Base-by-base conservation (phyloP, 2,329 filamentous ascomycete genomes). In the Mollisia scopiformis region DNA sequence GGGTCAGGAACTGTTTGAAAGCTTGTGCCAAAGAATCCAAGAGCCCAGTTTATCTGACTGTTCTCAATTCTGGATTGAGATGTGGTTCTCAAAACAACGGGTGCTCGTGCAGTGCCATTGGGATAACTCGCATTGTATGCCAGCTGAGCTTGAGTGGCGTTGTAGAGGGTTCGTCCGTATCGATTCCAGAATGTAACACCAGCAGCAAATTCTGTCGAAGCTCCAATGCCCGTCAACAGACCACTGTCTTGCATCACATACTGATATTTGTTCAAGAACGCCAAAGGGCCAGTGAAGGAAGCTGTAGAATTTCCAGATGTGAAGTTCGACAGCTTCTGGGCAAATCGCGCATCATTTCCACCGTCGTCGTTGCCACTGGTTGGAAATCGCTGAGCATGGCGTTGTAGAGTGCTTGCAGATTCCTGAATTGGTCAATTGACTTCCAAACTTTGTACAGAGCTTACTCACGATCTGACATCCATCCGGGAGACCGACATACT, bases 331-430 rank as follows among this genome's bases (percentile, higher is more conserved):
- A 85, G 68, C 69, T 85, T 85, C 14, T 73, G 67, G 1, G 75
- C 79, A 62, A 86, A 85, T 13, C 72, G 67, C 47, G 76, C 75
- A 63, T 84, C 78, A 63, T 81, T 82, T 23, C 63, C 66, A 1
- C 80, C 82, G 64, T 86, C 83, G 62, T 83, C 76, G 28, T 35
- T 35, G 21, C 37, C 50, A 10, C 33, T 46, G 0, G 77, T 81
- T 2, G 81, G 80, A 46, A 83, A 84, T 25, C 83, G 77, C 62
- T 85, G 75, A 0, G 81, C 80, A 69, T 86, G 84, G 28, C 84
- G 77, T 67, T 85, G 82, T 16, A 86, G 75, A 6, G 78, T 74
- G 64, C 84, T 82, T 0, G 76, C 81, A 43, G 64, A 67, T 63
- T 68, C 68, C 68, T 69, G 21, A 2, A n/a, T 23, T 30, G 6